These are phyloP conservation scores for Fonsecaea erecta DNA, from an alignment of 2,329 filamentous ascomycete species.

Conservation along the genomic window DNA sequence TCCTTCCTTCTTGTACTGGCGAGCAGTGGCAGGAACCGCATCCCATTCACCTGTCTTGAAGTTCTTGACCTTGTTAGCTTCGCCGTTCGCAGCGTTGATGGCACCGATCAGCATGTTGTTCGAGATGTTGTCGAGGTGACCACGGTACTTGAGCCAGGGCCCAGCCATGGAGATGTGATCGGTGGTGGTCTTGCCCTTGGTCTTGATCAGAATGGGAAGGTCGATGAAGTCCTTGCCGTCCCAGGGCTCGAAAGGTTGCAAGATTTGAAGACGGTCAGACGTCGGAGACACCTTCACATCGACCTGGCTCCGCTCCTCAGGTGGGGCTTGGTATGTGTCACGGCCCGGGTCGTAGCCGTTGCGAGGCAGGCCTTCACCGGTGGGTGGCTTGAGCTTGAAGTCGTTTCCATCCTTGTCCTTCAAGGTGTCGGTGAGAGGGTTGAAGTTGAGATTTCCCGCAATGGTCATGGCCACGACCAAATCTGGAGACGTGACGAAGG, in stretches of 20 bases:
- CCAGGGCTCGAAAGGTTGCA: slow-evolving; percentile 85
- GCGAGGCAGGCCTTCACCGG: slow-evolving; percentile 77
- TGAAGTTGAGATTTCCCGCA: slow-evolving; percentile 86
- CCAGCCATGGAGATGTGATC: slow-evolving; percentile 98
- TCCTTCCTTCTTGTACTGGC: slow-evolving; percentile 97
- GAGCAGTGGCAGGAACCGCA: slow-evolving; percentile 88
- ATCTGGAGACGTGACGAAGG: slow-evolving; percentile 89
- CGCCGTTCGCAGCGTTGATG: slow-evolving; percentile 91
- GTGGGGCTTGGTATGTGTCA: slow-evolving; percentile 96
- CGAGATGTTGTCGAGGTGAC: slow-evolving; percentile 98
- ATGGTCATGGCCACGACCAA: slow-evolving; percentile 85
- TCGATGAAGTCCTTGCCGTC: slow-evolving; percentile 85
- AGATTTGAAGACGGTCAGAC: slow-evolving; percentile 92
- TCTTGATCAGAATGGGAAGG: slow-evolving; percentile 94
- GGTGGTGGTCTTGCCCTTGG: slow-evolving; percentile 92
- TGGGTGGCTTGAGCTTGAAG: slow-evolving; percentile 81
- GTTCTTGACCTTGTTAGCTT: slow-evolving; percentile 98
- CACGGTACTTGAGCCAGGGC: slow-evolving; percentile 98
- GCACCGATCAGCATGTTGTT: slow-evolving; percentile 99
- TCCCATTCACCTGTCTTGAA: slow-evolving; percentile 79
- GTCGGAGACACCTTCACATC: slow-evolving; percentile 81
- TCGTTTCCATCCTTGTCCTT: slow-evolving; percentile 97
- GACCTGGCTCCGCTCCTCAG: slow-evolving; percentile 73
- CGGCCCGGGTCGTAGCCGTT: slow-evolving; percentile 87
- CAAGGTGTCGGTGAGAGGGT: slow-evolving; percentile 87